Evolutionary conservation across 805 yeast species (phyloP).

Genomic region (Ogataea methanolica): DNA sequence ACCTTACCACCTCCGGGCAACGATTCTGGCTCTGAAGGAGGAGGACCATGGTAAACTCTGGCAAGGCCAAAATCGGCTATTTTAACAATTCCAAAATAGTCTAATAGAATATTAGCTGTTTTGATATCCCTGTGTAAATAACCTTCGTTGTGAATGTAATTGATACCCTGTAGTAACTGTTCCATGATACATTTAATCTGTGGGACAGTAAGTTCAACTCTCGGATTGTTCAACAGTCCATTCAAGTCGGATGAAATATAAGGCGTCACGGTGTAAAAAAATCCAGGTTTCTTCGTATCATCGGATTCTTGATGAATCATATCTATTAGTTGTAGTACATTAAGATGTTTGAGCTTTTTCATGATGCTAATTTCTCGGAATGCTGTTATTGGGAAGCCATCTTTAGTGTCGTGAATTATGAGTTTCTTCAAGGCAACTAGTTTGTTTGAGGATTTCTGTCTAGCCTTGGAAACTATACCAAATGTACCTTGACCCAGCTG

Average conservation of each 20-base stretch:
- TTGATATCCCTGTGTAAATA: slow-evolving; percentile 87
- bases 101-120: slow-evolving; percentile 89
- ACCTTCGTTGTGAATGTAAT: slow-evolving; percentile 64
- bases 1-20: slow-evolving; percentile 52
- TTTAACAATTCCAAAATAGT: slow-evolving; percentile 70
- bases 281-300: slow-evolving; percentile 25
- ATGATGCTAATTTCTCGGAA: slow-evolving; percentile 85
- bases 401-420: slow-evolving; percentile 70
- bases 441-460: slow-evolving; percentile 44
- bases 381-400: slow-evolving; percentile 91
- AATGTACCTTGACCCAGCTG: slow-evolving; percentile 82
- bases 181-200: slow-evolving; percentile 79
- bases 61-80: slow-evolving; percentile 97
- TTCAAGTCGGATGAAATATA: slow-evolving; percentile 91
- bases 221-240: slow-evolving; percentile 81
- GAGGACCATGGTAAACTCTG: slow-evolving; percentile 43
- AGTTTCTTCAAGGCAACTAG: slow-evolving; percentile 86
- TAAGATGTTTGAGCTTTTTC: slow-evolving; percentile 61
- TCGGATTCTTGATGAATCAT: slow-evolving; percentile 56
- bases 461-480: slow-evolving; percentile 84
- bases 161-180: slow-evolving; percentile 76
- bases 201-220: slow-evolving; percentile 50
- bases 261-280: slow-evolving; percentile 84
- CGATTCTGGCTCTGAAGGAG: slow-evolving; percentile 18
- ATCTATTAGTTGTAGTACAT: slow-evolving; percentile 74